Evolutionary conservation across 2,329 filamentous ascomycete species (phyloP), one percentile per base, ranked within the genome.

Genomic region (Botrytis paeoniae): DNA sequence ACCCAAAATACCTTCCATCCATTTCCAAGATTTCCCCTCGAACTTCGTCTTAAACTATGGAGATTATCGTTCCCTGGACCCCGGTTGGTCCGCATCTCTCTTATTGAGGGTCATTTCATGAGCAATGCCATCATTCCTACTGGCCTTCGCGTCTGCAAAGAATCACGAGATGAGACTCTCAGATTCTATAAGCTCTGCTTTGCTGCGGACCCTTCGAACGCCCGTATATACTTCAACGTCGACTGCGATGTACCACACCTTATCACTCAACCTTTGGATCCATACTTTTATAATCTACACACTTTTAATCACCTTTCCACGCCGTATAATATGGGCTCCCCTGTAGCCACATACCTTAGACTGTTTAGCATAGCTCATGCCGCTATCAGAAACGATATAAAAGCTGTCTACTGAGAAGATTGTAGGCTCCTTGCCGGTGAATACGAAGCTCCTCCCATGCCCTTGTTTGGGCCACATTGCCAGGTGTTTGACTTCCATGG

Each of bases 11-110:
- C 48, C 12, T 57, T 57, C 14, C n/a, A 69, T 32, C 6, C n/a
- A 14, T 68, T 68, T 51, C n/a, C 18, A 22, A 41, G 35, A 41
- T 12, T 69, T 6, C n/a, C 65, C 6, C 10, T 9, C 35, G 35
- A 69, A 37, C 48, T 69, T 69, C 65, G 65, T 41, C 51, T 10
- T 48, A 10, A 43, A 18, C 41, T 69, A 43, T 69, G 48, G 65
- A 69, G 51, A 20, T 41, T 10, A 22, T 69, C 37, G 10, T 12
- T 57, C 22, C 48, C 65, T 32, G 48, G 48, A 22, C 48, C 48
- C 39, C 48, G 48, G 29, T 22, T 57, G 20, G 32, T 32, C 18
- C 18, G 10, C n/a, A 18, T 57, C 48, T 32, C 12, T 10, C 6
- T 69, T 41, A 37, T 32, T 14, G 12, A 10, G n/a, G 20, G 16